Evolutionary conservation across 495 filamentous ascomycete species (phyloP), one percentile per base, ranked within the genome.

Genomic region (Lophiostoma macrostomum): DNA sequence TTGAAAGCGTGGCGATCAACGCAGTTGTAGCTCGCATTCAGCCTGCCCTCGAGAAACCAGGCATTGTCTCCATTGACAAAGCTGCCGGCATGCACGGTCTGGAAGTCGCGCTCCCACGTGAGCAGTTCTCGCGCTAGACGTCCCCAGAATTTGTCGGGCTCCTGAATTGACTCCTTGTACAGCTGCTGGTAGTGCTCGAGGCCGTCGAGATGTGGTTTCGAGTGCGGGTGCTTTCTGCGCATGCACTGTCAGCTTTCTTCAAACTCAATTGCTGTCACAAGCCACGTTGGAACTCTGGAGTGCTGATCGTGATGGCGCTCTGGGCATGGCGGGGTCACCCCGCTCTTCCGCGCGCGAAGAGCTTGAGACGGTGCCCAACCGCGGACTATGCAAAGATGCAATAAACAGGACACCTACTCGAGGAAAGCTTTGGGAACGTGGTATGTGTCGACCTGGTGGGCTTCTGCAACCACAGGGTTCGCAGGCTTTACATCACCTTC

Each of bases 1-100:
- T 90, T 90, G 74, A 91, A 77, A 8, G 91, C 93, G 71, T 96
- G 93, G 55, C 93, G 87, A 64, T 99, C 93, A 47, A 99, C 86
- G 67, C 89, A 94, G 76, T 99, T 99, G 80, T 88, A 99, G 20
- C 87, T 90, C 37, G 93, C 94, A 64, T 97, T 97, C 61, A 99
- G 77, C 52, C 84, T 80, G 50, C 93, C 93, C 72, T 96, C 93
- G 41, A 88, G 71, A 69, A 99, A 99, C 94, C 94, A 99, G 48
- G 88, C 84, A 61, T 77, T 84, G 75, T 98, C 91, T 56, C 93
- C 93, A 58, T 86, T 77, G 50, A 69, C 72, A 43, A 98, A 80
- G 12, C 81, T 83, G 40, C 93, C 93, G 60, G 73, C 77, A 65
- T 81, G 83, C 14, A 95, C 91, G 13, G 93, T 98, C 67, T 96